Conservation (phyloP, 352 stramenopile species). For the Phytophthora citricola region DNA sequence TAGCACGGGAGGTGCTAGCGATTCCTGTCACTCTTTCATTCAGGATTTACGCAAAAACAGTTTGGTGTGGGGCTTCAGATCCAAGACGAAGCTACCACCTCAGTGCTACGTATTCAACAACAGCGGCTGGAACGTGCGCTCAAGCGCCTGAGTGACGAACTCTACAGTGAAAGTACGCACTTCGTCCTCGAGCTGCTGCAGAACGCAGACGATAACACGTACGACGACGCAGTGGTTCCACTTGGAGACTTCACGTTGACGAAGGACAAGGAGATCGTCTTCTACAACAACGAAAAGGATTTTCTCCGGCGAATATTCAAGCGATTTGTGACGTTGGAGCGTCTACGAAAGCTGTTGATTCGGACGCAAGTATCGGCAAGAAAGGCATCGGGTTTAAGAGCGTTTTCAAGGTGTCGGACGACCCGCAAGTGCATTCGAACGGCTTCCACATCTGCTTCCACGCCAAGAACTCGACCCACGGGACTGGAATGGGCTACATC, state of each 20-base stretch:
- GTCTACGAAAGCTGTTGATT: constrained; percentile 70
- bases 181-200: constrained; percentile 91
- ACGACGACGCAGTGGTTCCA: constrained; percentile 49
- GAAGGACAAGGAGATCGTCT: constrained; percentile 57
- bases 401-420: constrained; percentile 90
- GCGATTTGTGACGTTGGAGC: constrained; percentile 89
- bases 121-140: constrained; percentile 82
- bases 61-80: constrained; percentile 83
- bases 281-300: constrained; percentile 90
- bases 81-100: constrained; percentile 57
- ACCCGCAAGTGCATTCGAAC: constrained; percentile 88
- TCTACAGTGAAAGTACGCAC: constrained; percentile 89
- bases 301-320: constrained; percentile 76
- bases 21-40: constrained; percentile 64
- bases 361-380: constrained; percentile 80
- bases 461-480: constrained; percentile 54
- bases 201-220: constrained; percentile 89
- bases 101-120: constrained; percentile 76
- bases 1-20: not conserved
- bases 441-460: constrained; percentile 87
- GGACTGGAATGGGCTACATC: constrained; percentile 75
- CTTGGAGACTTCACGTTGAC: constrained; percentile 72
- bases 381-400: constrained; percentile 93
- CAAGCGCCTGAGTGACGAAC: constrained; percentile 86
- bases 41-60: constrained; percentile 68